Evolutionary conservation across 306 rosid species (phyloP), one percentile per base, ranked within the genome.

Genomic region (Sphenostylis stenocarpa): DNA sequence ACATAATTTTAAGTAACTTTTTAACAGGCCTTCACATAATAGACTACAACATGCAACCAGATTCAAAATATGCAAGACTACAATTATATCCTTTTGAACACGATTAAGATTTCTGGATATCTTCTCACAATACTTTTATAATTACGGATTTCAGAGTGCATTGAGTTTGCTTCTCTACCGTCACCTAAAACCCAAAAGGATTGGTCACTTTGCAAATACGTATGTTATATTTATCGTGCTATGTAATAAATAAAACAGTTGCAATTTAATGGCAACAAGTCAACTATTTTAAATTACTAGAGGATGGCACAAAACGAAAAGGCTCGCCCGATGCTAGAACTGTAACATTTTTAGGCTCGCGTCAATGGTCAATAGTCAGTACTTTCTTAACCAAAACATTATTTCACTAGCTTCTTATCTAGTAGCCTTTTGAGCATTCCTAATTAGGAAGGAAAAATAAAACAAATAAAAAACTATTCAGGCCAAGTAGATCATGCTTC

Each of bases 381-480:
- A 71, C 76, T 33, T 71, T 38, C 41, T 23, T 53, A 72, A 24
- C 55, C 77, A 52, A 23, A 71, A 56, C 41, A 72, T 72, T 69
- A 14, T 26, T 64, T 8, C 28, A 57, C 57, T 26, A 44, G 73
- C 36, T 39, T 65, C 70, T 65, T 39, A 15, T 43, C 28, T 9
- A 4, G 2, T n/a, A 24, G 15, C 44, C 24, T 44, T 68, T 68
- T 15, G 49, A 67, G 55, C 53, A 41, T 41, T 43, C 15, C 72
- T 19, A 26, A 23, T 6, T 58, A 26, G 44, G 64, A 17, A 39
- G 43, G 75, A 29, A 70, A 70, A 49, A 31, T 3, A 29, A 1
- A 26, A 26, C 1, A 29, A 29, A n/a, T n/a, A 49, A 73, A 45
- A 33, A 73, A 56, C 60, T 16, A 57, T 24, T 73, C 67, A 39